Evolutionary conservation across 2,329 filamentous ascomycete species (phyloP), one percentile per base, ranked within the genome.

Genomic region (Ceratocystis cubensis): DNA sequence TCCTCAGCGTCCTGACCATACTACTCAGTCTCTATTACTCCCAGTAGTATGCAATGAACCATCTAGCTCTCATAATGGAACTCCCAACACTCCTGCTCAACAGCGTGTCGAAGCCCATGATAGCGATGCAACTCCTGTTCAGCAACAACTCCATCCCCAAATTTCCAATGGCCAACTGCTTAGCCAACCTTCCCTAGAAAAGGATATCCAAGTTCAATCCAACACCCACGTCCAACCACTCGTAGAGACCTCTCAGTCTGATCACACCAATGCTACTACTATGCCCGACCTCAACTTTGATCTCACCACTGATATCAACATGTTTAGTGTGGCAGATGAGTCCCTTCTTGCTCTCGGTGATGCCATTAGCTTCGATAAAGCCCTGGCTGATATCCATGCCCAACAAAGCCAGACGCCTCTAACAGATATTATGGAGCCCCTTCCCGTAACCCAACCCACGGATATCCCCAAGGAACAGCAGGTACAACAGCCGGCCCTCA

Each of bases 311-410:
- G 50, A 46, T n/a, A n/a, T 30, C 8, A 30, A 53, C 17, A 6
- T 67, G 15, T 65, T 67, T 30, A 53, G 59, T 48, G 48, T 53
- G 20, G 44, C 33, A 17, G 66, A 67, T 53, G 63, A 66, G 13
- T 63, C 59, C 13, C 61, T 63, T 15, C 46, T 63, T 46, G 65
- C 61, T 13, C 46, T 63, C 8, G 61, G 61, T 4, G 61, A 63
- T 48, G 61, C 61, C 46, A 63, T 66, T 30, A 66, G 30, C 37
- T 62, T 66, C 8, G 65, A 66, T 59, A 48, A 66, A 50, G 65
- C 65, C 25, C 45, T 66, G n/a, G 65, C 59, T 22, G 65, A 62
- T 30, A 61, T 56, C 3, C 61, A 46, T 1, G 59, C 65, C 6
- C 44, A 66, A 28, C 44, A 59, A 46, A 25, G 30, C 30, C 50